Conservation (phyloP, 257 asterid species). For the Eustoma russellianum region DNA sequence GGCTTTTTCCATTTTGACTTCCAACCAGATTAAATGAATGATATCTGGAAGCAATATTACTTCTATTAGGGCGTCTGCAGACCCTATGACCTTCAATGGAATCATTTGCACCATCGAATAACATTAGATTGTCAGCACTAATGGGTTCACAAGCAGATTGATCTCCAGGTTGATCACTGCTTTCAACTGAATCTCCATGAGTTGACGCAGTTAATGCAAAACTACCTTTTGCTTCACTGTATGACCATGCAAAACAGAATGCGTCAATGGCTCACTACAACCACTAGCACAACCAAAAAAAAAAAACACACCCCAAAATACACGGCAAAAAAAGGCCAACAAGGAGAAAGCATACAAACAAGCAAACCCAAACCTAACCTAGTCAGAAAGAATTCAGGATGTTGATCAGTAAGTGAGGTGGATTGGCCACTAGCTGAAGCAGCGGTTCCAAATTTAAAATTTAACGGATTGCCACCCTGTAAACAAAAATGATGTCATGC, state of each 20-base stretch:
- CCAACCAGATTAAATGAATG: conserved; percentile 35
- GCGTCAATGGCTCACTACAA: neutral
- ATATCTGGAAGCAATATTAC: conserved; percentile 37
- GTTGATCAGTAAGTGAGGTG: conserved; percentile 64
- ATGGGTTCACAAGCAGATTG: conserved; percentile 55
- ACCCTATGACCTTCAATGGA: conserved; percentile 46
- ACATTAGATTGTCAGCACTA: conserved; percentile 87
- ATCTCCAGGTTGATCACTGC: conserved; percentile 73
- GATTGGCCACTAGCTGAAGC: conserved; percentile 70
- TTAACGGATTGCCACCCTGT: conserved; percentile 91
- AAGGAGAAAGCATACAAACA: conserved; percentile 4
- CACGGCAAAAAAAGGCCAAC: no score
- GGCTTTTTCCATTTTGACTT: conserved; percentile 32
- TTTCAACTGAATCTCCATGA: conserved; percentile 86
- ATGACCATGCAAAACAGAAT: conserved; percentile 7
- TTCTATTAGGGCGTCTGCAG: conserved; percentile 37
- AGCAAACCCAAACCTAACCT: conserved; percentile 31
- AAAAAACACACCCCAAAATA: no score
- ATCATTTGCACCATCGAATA: conserved; percentile 65
- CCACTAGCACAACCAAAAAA: neutral
- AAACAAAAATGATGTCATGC: conserved; percentile 15
- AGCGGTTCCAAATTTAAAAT: conserved; percentile 47
- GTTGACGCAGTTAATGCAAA: conserved; percentile 68
- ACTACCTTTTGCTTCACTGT: conserved; percentile 83
- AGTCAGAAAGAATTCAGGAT: conserved; percentile 47